Percentiles rank a stretch among this genome's conserved stretches.
phyloP scores from a whole-genome alignment of 2,329 filamentous ascomycete genomes.

The Diaporthe citriasiana region DNA sequence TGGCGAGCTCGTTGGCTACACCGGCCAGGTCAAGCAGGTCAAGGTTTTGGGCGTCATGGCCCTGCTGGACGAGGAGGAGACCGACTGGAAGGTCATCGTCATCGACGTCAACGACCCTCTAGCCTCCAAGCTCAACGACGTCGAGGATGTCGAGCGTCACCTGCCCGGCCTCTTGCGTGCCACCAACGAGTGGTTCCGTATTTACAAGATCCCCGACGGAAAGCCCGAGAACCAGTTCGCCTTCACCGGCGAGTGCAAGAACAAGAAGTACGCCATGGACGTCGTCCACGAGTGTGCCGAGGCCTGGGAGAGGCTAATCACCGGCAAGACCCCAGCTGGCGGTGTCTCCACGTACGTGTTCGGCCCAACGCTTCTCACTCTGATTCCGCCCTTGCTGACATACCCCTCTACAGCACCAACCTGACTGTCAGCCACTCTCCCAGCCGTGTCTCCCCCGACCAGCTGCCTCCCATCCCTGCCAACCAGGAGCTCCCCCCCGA shows the following conservation, averaged over 20 bases:
- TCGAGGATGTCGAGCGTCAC: constrained; percentile 99
- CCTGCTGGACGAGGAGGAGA: constrained; percentile 98
- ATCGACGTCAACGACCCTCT: constrained; percentile 98
- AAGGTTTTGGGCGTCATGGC: constrained; percentile 99
- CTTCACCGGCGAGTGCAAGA: constrained; percentile 99
- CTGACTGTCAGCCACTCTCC: constrained; percentile 80
- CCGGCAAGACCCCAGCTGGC: constrained; percentile 85
- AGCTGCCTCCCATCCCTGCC: constrained; percentile 82
- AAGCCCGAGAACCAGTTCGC: constrained; percentile 99
- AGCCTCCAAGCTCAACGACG: constrained; percentile 95
- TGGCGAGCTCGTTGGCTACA: constrained; percentile 95
- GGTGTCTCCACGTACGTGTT: constrained; percentile 83
- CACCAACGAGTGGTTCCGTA: constrained; percentile 99
- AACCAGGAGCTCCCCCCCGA: constrained; percentile 86
- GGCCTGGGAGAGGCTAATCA: constrained; percentile 96
- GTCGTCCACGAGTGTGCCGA: constrained; percentile 96
- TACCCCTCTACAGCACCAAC: constrained; percentile 75
- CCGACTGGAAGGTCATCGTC: constrained; percentile 99
- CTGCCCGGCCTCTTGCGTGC: constrained; percentile 95
- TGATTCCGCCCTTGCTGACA: neutral
- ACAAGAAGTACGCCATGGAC: constrained; percentile 98
- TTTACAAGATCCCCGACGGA: constrained; percentile 99
- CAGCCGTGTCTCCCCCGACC: constrained; percentile 76
- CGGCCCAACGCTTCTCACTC: neutral
- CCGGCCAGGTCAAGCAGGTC: constrained; percentile 98